Evolutionary conservation across 73 alveolate genomes (phyloP).

Genomic region (Uronychia binucleata): DNA sequence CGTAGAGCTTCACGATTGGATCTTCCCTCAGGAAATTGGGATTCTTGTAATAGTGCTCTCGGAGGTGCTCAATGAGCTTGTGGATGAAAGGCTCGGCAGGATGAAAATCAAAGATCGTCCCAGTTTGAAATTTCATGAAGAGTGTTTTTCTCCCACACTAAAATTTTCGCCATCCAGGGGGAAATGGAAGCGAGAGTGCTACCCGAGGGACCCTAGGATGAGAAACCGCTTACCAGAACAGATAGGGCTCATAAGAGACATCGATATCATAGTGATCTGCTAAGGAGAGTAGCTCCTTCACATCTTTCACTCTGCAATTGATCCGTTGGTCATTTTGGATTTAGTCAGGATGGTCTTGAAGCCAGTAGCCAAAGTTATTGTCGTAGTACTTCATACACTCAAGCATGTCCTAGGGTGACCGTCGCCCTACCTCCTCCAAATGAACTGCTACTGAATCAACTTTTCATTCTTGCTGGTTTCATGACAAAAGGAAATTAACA

Average conservation of each 20-base stretch:
- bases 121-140: neutral
- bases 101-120: neutral
- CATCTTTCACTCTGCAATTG: neutral
- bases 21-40: neutral
- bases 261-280: neutral
- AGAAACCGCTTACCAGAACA: no score
- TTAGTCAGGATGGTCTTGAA: neutral
- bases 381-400: neutral
- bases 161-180: neutral
- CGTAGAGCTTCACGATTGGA: neutral
- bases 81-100: neutral
- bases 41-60: neutral
- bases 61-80: neutral
- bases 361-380: neutral
- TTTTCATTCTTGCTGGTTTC: neutral
- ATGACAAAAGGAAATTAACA: no score
- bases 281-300: neutral
- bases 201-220: neutral
- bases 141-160: neutral
- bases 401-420: neutral
- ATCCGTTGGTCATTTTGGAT: neutral
- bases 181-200: neutral
- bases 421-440: neutral
- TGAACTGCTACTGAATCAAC: neutral
- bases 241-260: neutral